Evolutionary conservation across 73 alveolate genomes (phyloP).

Genomic region (Strombidium stylifer): DNA sequence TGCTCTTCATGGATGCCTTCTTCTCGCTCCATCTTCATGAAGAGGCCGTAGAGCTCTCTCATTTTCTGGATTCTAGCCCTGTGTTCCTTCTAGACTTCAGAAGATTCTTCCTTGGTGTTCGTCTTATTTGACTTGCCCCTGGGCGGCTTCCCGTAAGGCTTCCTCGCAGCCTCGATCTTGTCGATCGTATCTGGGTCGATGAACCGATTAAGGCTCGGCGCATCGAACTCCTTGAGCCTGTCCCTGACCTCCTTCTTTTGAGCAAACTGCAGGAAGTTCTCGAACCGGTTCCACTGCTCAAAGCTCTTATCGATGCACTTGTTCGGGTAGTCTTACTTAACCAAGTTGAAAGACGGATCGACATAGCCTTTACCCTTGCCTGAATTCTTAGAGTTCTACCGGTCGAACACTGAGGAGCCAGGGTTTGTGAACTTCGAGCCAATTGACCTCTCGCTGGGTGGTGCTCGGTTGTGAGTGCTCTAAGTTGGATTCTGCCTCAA

Average conservation of each 20-base stretch:
- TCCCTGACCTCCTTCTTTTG: slow-evolving; percentile 43
- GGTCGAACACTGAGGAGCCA: no score
- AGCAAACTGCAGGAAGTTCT: slow-evolving; percentile 57
- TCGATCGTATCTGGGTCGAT: slow-evolving; percentile 47
- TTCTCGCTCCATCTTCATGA: slow-evolving; percentile 3
- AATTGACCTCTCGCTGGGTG: no score
- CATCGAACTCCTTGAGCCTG: slow-evolving; percentile 50
- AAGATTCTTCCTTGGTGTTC: slow-evolving; percentile 4
- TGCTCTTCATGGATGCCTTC: no score
- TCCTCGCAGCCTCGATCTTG: slow-evolving; percentile 37
- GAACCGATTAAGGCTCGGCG: slow-evolving; percentile 48
- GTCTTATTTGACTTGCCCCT: slow-evolving; percentile 6
- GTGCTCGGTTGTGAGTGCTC: no score
- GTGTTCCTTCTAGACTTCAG: slow-evolving; percentile 41
- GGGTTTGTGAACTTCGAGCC: no score
- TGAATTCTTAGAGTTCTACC: no score
- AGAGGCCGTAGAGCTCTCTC: slow-evolving; percentile 45
- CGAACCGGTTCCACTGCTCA: slow-evolving; percentile 60
- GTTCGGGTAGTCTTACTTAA: no score
- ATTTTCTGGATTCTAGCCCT: slow-evolving; percentile 34
- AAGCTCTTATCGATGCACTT: slow-evolving; percentile 34
- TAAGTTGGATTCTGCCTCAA: no score
- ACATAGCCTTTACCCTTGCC: no score
- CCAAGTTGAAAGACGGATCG: no score
- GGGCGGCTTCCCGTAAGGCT: slow-evolving; percentile 10